Conservation (phyloP, 345 rosid genomes). For the Ricinus communis region DNA sequence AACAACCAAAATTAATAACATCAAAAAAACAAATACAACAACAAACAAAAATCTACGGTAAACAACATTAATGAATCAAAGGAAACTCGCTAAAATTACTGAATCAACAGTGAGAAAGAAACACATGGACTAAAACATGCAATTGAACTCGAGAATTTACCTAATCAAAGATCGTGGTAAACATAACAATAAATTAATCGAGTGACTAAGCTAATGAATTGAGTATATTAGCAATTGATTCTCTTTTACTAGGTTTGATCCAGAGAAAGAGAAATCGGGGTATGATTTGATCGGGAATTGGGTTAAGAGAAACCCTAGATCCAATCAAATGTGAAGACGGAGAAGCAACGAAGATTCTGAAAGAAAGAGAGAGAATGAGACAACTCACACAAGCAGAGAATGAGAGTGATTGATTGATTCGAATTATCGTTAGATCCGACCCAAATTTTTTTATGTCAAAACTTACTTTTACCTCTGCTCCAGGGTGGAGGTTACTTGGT, state of each 20-base stretch:
- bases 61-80: not conserved
- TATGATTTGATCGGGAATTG: not conserved
- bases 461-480: too few relatives aligned
- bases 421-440: slow-evolving; percentile 10
- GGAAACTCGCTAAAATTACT: not conserved
- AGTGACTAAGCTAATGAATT: too few relatives aligned
- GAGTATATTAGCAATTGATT: not conserved
- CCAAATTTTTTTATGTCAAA: not conserved
- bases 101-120: not conserved
- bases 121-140: not conserved
- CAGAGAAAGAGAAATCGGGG: not conserved
- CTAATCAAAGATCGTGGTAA: not conserved
- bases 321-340: not conserved
- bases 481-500: too few relatives aligned
- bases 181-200: too few relatives aligned
- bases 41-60: not conserved
- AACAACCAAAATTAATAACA: too few relatives aligned
- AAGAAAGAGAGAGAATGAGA: not conserved
- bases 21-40: too few relatives aligned
- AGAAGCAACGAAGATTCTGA: not conserved
- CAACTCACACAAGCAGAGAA: not conserved
- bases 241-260: too few relatives aligned
- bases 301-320: slow-evolving; percentile 9
- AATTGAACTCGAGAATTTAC: not conserved
- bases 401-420: not conserved